Conservation (phyloP, 1,139 yeast species). For the Taiozyma onychis region DNA sequence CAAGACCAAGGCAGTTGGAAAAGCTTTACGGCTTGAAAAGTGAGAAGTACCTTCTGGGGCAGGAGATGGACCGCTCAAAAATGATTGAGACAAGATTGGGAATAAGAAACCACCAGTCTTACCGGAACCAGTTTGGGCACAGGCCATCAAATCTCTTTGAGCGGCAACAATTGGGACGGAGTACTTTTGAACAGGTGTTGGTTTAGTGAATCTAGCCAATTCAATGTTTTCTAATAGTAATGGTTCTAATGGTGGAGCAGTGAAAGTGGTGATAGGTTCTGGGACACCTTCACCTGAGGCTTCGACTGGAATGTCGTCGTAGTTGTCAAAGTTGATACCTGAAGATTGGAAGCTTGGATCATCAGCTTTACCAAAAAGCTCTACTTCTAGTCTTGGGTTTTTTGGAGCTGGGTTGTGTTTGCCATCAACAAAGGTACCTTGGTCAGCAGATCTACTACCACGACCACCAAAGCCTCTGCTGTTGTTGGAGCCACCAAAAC, state of each 20-base stretch:
- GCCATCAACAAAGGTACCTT: constrained; percentile 82
- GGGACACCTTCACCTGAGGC: constrained; percentile 96
- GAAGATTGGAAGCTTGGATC: constrained; percentile 83
- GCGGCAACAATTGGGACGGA: constrained; percentile 94
- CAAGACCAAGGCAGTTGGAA: constrained; percentile 90
- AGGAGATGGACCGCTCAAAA: constrained; percentile 80
- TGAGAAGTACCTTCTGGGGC: constrained; percentile 48
- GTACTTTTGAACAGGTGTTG: constrained; percentile 98
- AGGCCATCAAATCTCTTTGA: constrained; percentile 98
- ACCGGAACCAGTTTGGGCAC: constrained; percentile 99
- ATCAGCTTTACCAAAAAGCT: constrained; percentile 83
- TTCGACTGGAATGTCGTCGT: constrained; percentile 97
- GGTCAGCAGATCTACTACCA: constrained; percentile 28
- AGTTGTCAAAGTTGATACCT: constrained; percentile 97
- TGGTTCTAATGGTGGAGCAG: constrained; percentile 87
- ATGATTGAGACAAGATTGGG: constrained; percentile 94
- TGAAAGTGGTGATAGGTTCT: constrained; percentile 83
- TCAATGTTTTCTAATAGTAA: constrained; percentile 83
- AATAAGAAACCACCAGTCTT: constrained; percentile 99
- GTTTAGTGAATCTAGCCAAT: constrained; percentile 86
- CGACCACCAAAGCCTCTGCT: constrained; percentile 19
- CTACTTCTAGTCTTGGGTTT: constrained; percentile 67
- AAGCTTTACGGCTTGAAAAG: constrained; percentile 69
- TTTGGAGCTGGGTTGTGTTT: constrained; percentile 79
- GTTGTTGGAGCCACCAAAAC: constrained; percentile 35